Conservation (phyloP, 1,139 yeast genomes). For the Pichia inconspicua region DNA sequence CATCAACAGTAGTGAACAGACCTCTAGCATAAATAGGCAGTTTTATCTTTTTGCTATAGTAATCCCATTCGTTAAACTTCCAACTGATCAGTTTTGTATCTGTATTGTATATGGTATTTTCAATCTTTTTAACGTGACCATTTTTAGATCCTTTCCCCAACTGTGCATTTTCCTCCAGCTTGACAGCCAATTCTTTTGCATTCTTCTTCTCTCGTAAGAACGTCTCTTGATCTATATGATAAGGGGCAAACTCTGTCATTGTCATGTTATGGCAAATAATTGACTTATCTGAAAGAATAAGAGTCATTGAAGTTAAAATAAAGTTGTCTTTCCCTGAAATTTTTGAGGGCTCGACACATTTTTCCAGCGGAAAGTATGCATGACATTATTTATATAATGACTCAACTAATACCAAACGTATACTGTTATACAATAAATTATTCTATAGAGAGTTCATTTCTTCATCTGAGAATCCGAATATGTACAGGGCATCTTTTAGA, state of each 20-base stretch:
- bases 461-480: slow-evolving; percentile 64
- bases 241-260: neutral
- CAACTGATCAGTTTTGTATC: slow-evolving; percentile 40
- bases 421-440: too few species aligned
- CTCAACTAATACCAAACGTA: too few species aligned
- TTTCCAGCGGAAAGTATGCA: neutral
- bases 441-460: slow-evolving; percentile 30
- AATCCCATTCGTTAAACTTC: slow-evolving; percentile 90
- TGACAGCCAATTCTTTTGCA: neutral
- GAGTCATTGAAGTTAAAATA: too few species aligned
- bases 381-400: too few species aligned
- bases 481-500: slow-evolving; percentile 67
- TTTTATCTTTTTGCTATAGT: slow-evolving; percentile 43
- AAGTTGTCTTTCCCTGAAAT: neutral
- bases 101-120: slow-evolving; percentile 28
- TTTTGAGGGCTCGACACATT: neutral
- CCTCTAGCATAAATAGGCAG: slow-evolving; percentile 83
- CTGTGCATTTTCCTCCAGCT: neutral
- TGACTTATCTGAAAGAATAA: too few species aligned
- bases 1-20: slow-evolving; percentile 52
- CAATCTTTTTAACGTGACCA: slow-evolving; percentile 30
- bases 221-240: neutral
- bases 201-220: neutral
- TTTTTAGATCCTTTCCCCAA: neutral
- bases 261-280: neutral